Base-by-base conservation (phyloP, 2,329 filamentous ascomycete genomes). In the Nemania diffusa region DNA sequence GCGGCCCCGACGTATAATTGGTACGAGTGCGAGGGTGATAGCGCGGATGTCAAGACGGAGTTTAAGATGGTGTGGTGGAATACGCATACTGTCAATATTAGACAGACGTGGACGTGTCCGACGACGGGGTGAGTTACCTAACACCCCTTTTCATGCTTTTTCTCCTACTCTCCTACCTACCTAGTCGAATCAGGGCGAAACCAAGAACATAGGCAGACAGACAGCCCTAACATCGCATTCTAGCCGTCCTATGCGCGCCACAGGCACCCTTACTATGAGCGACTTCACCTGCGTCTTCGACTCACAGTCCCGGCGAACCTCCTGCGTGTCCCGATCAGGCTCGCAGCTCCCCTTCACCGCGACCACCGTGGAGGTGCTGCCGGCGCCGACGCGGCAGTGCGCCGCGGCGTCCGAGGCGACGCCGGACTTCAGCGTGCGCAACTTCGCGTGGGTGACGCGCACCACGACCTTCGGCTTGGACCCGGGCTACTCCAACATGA, bases 51-150 rank as follows among this genome's bases (percentile, higher is more conserved):
- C 20, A 57, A 46, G 64, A 62, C 64, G 0, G 57, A 62, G 58
- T 66, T 66, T 22, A 53, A 37, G 64, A 44, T 66, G 57, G 57
- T 66, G 3, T 66, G 64, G 64, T 62, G 64, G 64, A 57, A 66
- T 22, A 34, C 51, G 5, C 64, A 66, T 24, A 34, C 24, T 17
- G 5, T 62, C 2, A 34, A 66, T n/a, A 53, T 66, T 13, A 34
- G 58, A 48, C 64, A 62, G 27, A 62, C 57, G 1, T 62, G 64
- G 64, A 57, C 58, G 7, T 66, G 58, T 57, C 57, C 64, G 17
- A 22, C 42, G n/a, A 62, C 64, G 1, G 48, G 58, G 64, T 66
- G 22, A 62, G 53, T 62, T n/a, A 24, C 20, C 17, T 17, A 4
- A 17, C 29, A 3, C n/a, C 22, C n/a, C 20, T 26, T 22, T 24